Conservation (phyloP, 129 eudicot species). For the Saposhnikovia divaricata region DNA sequence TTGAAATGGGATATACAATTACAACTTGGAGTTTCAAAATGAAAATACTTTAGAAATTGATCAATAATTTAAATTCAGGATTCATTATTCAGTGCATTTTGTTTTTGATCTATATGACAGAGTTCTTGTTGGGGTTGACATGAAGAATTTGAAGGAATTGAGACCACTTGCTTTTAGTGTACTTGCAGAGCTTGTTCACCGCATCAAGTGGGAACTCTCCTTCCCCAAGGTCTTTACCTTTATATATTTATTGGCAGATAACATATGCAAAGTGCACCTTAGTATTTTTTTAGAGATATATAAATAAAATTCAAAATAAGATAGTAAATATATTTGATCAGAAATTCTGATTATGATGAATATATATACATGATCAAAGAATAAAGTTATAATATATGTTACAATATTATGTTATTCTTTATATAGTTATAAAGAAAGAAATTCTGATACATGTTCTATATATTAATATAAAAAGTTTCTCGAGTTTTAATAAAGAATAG, state of each 20-base stretch:
- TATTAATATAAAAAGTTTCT: no score
- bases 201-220: constrained; percentile 78
- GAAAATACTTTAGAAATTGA: no score
- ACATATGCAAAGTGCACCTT: background rate
- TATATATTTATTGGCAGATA: background rate
- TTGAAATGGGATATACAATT: no score
- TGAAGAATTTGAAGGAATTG: constrained; percentile 79
- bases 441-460: no score
- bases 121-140: constrained; percentile 91
- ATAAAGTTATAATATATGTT: no score
- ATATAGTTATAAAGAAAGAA: no score
- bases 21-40: background rate
- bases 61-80: background rate
- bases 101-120: constrained; percentile 20
- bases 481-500: no score
- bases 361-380: background rate
- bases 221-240: constrained; percentile 64
- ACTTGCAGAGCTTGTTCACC: constrained; percentile 90
- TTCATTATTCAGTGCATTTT: background rate
- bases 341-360: background rate
- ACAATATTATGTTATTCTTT: no score
- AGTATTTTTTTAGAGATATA: no score
- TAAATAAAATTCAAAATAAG: no score
- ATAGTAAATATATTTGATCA: no score
- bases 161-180: constrained; percentile 92